These are phyloP conservation scores for Colletotrichum sp. DNA, from an alignment of 2,329 filamentous ascomycete species.

Conservation along the genomic window DNA sequence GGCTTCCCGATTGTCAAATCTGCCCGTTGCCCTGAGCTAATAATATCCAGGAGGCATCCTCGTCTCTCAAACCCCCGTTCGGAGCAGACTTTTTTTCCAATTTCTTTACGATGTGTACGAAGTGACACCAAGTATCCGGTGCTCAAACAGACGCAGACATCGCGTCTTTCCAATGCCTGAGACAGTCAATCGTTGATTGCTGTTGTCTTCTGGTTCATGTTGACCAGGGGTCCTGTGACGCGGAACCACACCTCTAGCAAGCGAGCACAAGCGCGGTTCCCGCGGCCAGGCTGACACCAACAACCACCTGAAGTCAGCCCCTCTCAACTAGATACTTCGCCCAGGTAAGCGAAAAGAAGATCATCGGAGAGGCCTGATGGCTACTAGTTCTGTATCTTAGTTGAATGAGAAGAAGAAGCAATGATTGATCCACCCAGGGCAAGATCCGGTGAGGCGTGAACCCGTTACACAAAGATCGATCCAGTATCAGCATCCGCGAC, in stretches of 20 bases:
- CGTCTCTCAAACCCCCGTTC: not conserved
- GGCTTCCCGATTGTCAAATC: not conserved
- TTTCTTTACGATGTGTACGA: not conserved
- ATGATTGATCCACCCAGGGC: not conserved
- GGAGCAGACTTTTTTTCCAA: not conserved
- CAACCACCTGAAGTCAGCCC: not conserved
- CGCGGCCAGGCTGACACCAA: not conserved
- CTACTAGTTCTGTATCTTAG: not conserved
- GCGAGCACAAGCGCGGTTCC: not conserved
- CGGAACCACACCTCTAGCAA: not conserved
- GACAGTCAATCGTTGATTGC: not conserved
- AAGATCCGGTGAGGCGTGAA: not conserved
- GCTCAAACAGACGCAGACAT: not conserved
- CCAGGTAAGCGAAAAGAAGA: not conserved
- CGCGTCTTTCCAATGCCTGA: not conserved
- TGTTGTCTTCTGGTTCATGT: not conserved
- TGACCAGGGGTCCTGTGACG: not conserved
- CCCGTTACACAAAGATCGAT: not conserved
- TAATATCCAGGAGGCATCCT: not conserved
- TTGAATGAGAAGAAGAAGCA: not conserved
- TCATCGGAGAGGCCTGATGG: not conserved
- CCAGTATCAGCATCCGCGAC: not conserved
- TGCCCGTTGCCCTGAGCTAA: not conserved
- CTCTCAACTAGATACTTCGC: not conserved
- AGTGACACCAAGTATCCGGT: not conserved